Evolutionary conservation across 495 filamentous ascomycete species (phyloP).

Genomic region (Pseudotulostoma volvatum): DNA sequence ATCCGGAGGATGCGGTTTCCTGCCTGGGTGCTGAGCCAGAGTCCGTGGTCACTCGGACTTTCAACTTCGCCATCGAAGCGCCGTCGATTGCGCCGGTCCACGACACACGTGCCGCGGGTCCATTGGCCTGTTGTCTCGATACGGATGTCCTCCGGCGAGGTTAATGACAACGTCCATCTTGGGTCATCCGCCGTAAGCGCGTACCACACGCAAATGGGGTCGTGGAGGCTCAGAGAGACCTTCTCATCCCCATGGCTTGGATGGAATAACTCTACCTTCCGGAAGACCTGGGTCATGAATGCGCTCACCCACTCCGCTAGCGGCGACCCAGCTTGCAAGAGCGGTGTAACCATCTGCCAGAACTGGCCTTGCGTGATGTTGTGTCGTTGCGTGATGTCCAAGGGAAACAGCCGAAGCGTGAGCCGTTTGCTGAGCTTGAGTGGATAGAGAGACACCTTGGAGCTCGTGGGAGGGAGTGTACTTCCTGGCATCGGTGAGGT

Average conservation of each 20-base stretch:
- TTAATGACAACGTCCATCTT: constrained; percentile 26
- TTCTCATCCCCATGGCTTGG: constrained; percentile 34
- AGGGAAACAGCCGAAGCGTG: constrained; percentile 64
- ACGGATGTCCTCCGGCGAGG: constrained; percentile 51
- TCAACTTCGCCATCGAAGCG: constrained; percentile 42
- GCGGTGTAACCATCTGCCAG: constrained; percentile 33
- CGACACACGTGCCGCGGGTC: constrained; percentile 80
- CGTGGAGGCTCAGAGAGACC: constrained; percentile 59
- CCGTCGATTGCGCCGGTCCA: constrained; percentile 53
- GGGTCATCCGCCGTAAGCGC: constrained; percentile 39
- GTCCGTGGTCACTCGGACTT: constrained; percentile 44
- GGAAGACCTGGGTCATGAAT: constrained; percentile 63
- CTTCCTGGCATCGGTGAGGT: constrained; percentile 58
- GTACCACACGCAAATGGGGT: constrained; percentile 82
- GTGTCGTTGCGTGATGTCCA: constrained; percentile 77
- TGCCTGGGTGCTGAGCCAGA: constrained; percentile 51
- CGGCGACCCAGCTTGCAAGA: constrained; percentile 43
- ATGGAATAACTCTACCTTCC: constrained; percentile 48
- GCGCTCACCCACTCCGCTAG: constrained; percentile 67
- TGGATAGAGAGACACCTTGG: constrained; percentile 47
- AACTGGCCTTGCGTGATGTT: constrained; percentile 45
- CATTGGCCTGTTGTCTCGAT: constrained; percentile 83
- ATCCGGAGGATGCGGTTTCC: constrained; percentile 69
- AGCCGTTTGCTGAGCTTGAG: constrained; percentile 44
- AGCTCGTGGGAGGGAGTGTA: constrained; percentile 46